Evolutionary conservation across 164 flowering plant species (phyloP).

Genomic region (Chloranthus sessilifolius): DNA sequence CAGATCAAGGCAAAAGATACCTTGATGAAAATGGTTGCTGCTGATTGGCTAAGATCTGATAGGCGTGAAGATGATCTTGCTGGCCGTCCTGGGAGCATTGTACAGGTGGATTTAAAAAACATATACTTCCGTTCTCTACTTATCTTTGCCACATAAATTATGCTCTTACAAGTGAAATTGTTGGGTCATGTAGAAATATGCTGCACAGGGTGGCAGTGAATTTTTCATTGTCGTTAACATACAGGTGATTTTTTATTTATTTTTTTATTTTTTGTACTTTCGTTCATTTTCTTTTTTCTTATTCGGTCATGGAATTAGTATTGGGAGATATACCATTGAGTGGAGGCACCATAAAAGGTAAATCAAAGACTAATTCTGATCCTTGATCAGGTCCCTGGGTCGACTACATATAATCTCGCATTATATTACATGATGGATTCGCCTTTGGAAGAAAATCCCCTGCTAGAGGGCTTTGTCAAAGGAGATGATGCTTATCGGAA

Average conservation of each 20-base stretch:
- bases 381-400: constrained; percentile 68
- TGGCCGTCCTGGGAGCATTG: constrained; percentile 67
- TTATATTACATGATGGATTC: constrained; percentile 66
- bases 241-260: constrained; percentile 40
- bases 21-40: constrained; percentile 82
- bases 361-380: too few species aligned
- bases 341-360: background rate
- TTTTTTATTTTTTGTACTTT: background rate
- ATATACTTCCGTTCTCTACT: background rate
- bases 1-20: constrained; percentile 71
- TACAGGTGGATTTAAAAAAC: constrained; percentile 44
- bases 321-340: background rate
- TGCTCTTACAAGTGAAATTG: constrained; percentile 3
- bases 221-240: constrained; percentile 85
- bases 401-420: constrained; percentile 62
- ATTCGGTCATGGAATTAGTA: too few species aligned
- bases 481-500: constrained; percentile 88
- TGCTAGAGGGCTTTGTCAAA: constrained; percentile 61
- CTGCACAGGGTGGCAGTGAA: constrained; percentile 68
- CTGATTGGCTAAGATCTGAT: constrained; percentile 83
- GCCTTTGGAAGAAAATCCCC: constrained; percentile 58
- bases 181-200: constrained; percentile 57
- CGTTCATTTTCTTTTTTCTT: background rate
- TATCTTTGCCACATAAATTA: background rate
- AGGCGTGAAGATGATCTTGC: constrained; percentile 81